Base-by-base conservation (phyloP, 805 yeast genomes). In the Torulaspora indica region DNA sequence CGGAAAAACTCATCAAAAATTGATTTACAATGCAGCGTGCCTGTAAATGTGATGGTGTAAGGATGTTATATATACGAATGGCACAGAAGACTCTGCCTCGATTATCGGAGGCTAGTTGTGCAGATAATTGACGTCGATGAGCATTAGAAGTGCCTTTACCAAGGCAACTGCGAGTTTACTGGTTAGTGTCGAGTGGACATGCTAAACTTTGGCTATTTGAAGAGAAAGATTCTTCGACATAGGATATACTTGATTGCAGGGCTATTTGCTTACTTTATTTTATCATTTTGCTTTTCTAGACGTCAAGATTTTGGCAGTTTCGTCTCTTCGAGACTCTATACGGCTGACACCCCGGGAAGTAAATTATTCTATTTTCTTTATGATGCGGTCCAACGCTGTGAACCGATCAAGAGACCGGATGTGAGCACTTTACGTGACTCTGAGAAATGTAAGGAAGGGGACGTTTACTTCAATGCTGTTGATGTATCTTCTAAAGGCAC, bases 401-500 rank as follows among this genome's bases (percentile, higher is more conserved):
- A 33, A 18, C 50, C 50, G 6, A 29, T 23, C 23, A 29, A 24
- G n/a, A 15, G 36, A 9, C 44, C 45, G n/a, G 35, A 35, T n/a
- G 23, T 38, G 25, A 37, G 40, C 12, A 35, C 24, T 8, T 29
- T 42, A 9, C 43, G 49, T 13, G 49, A 48, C 24, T 34, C 14
- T 12, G 39, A 40, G 15, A 38, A 38, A 14, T 48, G 52, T 24
- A 25, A 20, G 17, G 17, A 13, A 18, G 43, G 47, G 2, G 51
- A 50, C 25, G 27, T 44, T 18, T 29, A 43, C 7, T 33, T 36
- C 14, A 35, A 22, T 9, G 35, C 38, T 4, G 27, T 39, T 5
- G 51, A 45, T 7, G 27, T 40, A 18, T 39, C 29, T 23, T 18
- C 20, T 3, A 43, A 20, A 17, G 40, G 38, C 9, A 35, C 51